These are phyloP conservation scores for Adansonia rubrostipa DNA, from an alignment of 441 rosid genomes.

Conservation along the genomic window DNA sequence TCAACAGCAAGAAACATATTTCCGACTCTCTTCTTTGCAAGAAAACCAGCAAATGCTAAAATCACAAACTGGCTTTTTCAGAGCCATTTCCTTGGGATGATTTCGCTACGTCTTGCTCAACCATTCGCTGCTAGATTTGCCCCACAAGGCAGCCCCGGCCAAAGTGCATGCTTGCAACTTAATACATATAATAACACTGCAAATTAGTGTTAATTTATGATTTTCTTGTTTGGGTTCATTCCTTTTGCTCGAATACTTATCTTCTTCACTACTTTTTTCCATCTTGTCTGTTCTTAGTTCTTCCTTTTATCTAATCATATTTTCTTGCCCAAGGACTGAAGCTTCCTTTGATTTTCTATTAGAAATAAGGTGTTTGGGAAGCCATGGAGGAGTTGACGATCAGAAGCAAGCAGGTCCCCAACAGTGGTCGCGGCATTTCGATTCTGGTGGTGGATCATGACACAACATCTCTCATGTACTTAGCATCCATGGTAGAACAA, in stretches of 20 bases:
- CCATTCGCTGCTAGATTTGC: neutral
- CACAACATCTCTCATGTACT: constrained; percentile 32
- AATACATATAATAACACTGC: too few species aligned
- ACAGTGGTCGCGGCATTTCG: constrained; percentile 32
- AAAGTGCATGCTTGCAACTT: too few species aligned
- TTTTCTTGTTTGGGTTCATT: too few species aligned
- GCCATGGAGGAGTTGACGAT: neutral
- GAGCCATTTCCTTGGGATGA: neutral
- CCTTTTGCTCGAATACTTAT: too few species aligned
- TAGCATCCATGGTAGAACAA: constrained; percentile 44
- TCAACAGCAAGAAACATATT: neutral
- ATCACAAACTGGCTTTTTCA: neutral
- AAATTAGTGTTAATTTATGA: too few species aligned
- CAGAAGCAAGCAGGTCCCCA: constrained; percentile 29
- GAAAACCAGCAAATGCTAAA: neutral
- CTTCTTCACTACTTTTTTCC: too few species aligned
- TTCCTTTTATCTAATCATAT: too few species aligned
- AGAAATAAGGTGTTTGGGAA: too few species aligned
- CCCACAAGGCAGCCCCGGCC: neutral
- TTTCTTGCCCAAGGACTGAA: too few species aligned
- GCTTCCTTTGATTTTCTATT: too few species aligned
- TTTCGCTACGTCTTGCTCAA: neutral
- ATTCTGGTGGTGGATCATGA: constrained; percentile 52
- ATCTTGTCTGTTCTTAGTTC: too few species aligned
- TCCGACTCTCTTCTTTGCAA: neutral